These are phyloP conservation scores for Paraconiothyrium sp. DNA, from an alignment of 2,329 filamentous ascomycete species.

Conservation along the genomic window DNA sequence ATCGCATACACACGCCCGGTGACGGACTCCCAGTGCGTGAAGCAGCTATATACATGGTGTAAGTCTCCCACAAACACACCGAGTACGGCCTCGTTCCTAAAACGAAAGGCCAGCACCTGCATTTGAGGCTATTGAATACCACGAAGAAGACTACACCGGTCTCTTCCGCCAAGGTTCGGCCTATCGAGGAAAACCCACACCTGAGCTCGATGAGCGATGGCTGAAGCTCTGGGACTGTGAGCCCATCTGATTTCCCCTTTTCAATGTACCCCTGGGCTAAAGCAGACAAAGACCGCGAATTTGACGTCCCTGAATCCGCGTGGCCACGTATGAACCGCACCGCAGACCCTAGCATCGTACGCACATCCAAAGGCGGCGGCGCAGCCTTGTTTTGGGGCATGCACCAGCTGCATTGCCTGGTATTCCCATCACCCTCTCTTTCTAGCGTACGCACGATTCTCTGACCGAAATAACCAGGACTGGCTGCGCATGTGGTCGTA, in stretches of 20 bases:
- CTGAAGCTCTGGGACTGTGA: constrained; percentile 9
- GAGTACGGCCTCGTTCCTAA: not conserved
- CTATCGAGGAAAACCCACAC: constrained; percentile 1
- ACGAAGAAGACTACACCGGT: constrained; percentile 3
- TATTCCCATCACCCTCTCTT: not conserved
- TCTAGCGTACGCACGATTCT: not conserved
- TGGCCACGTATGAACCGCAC: constrained; percentile 6
- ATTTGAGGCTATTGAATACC: constrained; percentile 10
- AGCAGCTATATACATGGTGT: constrained; percentile 9
- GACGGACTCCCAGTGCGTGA: constrained; percentile 2
- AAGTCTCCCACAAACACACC: not conserved
- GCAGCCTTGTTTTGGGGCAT: constrained; percentile 5
- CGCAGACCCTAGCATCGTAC: not conserved
- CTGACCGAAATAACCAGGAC: not conserved
- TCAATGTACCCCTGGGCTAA: not conserved
- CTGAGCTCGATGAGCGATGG: constrained; percentile 6
- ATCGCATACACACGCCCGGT: not conserved
- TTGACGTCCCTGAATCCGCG: not conserved
- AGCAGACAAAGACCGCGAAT: not conserved
- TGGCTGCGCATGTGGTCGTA: constrained; percentile 12
- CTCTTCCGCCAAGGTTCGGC: not conserved
- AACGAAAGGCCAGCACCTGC: not conserved
- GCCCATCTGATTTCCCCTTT: not conserved
- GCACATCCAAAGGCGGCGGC: constrained; percentile 3
- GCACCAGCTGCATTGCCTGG: constrained; percentile 9